Evolutionary conservation across 2,329 filamentous ascomycete genomes (phyloP), one percentile per base, ranked within the genome.

Genomic region (Tolypocladium capitatum): DNA sequence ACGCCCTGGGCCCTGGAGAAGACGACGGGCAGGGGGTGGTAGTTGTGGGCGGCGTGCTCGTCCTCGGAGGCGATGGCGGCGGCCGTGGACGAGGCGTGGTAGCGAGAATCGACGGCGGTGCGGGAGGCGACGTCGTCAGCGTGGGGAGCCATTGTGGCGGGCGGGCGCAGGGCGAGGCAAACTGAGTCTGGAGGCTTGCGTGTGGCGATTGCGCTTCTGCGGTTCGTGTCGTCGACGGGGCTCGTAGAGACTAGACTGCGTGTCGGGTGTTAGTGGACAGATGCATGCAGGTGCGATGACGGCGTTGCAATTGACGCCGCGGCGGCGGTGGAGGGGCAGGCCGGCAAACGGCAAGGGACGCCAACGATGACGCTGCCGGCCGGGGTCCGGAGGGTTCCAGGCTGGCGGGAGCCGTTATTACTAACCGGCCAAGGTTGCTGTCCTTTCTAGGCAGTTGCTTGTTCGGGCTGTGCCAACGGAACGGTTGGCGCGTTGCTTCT

Each of bases 1-100:
- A 84, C 84, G 44, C 91, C 92, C 58, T 83, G 78, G 38, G 89
- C 92, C 55, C 81, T 80, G 48, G 91, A 76, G 67, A 97, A 96
- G 62, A 95, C 92, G 51, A 98, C 83, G 36, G 92, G 92, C 2
- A 98, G 79, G 16, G 92, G 92, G 68, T 97, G 90, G 75, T 98
- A 98, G 75, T 98, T 98, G 79, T 98, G 92, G 44, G 92, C 92
- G 45, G 92, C 92, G 66, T 80, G 91, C 63, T 86, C 74, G 60
- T 86, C 75, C 71, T 98, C 92, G 46, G 81, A 72, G 46, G 81
- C 71, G 64, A 96, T 94, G 58, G 92, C 91, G 57, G 77, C 74
- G 49, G 81, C 71, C 40, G 89, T 90, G 27, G 91, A 89, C 20
- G 85, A 65, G 48, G 88, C 77, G 70, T 96, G 92, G 71, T 76